These are phyloP conservation scores for Pseudogymnoascus sp. DNA, from an alignment of 2,329 filamentous ascomycete species.

Conservation along the genomic window DNA sequence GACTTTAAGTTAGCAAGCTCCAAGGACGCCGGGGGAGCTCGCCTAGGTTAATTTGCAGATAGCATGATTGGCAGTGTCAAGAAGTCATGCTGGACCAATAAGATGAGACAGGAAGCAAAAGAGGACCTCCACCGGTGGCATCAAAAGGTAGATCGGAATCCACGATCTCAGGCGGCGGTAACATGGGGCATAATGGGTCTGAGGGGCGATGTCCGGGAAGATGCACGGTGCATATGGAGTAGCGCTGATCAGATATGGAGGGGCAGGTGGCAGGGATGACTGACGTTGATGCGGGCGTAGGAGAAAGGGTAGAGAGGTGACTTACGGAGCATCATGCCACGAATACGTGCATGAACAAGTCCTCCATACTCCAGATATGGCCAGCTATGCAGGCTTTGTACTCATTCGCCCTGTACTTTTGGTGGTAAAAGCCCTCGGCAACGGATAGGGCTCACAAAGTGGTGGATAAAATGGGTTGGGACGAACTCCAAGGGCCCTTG, in stretches of 20 bases:
- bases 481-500: background rate
- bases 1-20: constrained; percentile 5
- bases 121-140: background rate
- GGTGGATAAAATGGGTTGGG: constrained; percentile 1
- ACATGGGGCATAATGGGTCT: constrained; percentile 22
- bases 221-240: constrained; percentile 29
- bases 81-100: constrained; percentile 7
- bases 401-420: background rate
- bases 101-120: constrained; percentile 3
- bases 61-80: constrained; percentile 12
- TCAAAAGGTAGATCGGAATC: constrained; percentile 2
- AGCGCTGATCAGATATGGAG: constrained; percentile 21
- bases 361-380: constrained; percentile 10
- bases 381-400: background rate
- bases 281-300: constrained; percentile 23
- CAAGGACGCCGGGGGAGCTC: constrained; percentile 1
- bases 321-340: constrained; percentile 21
- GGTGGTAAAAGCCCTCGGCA: background rate
- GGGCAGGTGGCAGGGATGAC: constrained; percentile 21
- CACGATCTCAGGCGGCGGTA: constrained; percentile 14
- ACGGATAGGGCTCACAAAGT: background rate
- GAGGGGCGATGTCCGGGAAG: constrained; percentile 27
- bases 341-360: constrained; percentile 32
- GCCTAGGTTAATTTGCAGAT: constrained; percentile 5
- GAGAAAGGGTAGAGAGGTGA: constrained; percentile 18